Percentiles rank a stretch among this genome's conserved stretches.
Evolutionary conservation across 768 basidiomycete species (phyloP).

Genomic region (Hypholoma sublateritium): DNA sequence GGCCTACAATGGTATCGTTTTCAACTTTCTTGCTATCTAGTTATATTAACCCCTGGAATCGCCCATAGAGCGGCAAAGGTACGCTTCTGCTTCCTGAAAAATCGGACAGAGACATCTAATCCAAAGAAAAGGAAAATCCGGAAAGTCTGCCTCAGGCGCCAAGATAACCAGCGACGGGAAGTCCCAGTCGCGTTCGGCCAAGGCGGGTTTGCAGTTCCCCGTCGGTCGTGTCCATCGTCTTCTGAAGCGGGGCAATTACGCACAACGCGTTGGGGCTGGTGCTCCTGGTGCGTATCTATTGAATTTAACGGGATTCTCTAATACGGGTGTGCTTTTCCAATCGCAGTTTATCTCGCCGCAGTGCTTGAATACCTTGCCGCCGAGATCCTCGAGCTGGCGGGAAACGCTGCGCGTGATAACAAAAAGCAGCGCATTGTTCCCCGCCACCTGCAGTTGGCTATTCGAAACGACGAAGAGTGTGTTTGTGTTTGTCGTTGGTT

Average conservation of each 20-base stretch:
- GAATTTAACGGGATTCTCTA: background rate
- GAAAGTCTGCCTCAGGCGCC: slow-evolving; percentile 72
- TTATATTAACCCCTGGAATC: background rate
- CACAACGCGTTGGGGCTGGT: slow-evolving; percentile 85
- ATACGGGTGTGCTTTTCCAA: background rate
- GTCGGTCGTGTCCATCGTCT: slow-evolving; percentile 94
- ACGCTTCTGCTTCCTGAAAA: background rate
- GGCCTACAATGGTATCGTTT: too few species aligned
- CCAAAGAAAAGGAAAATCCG: slow-evolving; percentile 40
- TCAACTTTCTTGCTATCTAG: too few species aligned
- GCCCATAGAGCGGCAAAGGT: background rate
- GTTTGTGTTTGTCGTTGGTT: background rate
- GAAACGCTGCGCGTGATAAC: slow-evolving; percentile 87
- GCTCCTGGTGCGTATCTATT: slow-evolving; percentile 60
- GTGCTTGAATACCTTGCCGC: slow-evolving; percentile 92
- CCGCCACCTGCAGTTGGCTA: slow-evolving; percentile 91
- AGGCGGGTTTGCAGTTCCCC: slow-evolving; percentile 82
- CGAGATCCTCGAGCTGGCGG: slow-evolving; percentile 92
- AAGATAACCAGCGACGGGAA: slow-evolving; percentile 55
- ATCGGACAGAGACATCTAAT: background rate
- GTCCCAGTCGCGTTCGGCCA: slow-evolving; percentile 69
- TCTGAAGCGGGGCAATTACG: slow-evolving; percentile 84
- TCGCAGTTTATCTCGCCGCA: slow-evolving; percentile 83
- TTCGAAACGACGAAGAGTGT: slow-evolving; percentile 91
- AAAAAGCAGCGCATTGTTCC: slow-evolving; percentile 97